These are phyloP conservation scores for Phialophora tarda DNA, from an alignment of 2,329 filamentous ascomycete genomes.

Conservation along the genomic window DNA sequence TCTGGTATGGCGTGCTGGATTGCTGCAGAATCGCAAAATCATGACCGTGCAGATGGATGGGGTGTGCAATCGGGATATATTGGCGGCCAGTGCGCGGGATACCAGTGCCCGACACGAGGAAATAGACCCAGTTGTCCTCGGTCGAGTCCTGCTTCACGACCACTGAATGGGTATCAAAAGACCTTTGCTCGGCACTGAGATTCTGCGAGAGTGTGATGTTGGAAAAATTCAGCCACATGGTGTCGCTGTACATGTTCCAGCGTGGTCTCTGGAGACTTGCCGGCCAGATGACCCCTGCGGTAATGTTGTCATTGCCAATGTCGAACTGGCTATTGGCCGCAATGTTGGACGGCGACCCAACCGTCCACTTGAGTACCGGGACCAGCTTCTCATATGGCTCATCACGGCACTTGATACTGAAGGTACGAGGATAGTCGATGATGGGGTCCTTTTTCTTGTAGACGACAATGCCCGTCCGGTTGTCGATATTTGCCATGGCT, in stretches of 20 bases:
- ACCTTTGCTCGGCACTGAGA: neutral
- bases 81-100: neutral
- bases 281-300: neutral
- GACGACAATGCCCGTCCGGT: conserved; percentile 6
- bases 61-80: conserved; percentile 49
- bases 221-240: conserved; percentile 20
- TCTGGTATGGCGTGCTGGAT: conserved; percentile 58
- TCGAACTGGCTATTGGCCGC: conserved; percentile 6
- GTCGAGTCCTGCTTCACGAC: conserved; percentile 2
- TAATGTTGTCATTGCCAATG: neutral
- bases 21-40: conserved; percentile 69
- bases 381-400: neutral
- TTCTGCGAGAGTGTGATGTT: conserved; percentile 5
- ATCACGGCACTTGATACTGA: neutral
- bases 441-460: neutral
- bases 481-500: neutral
- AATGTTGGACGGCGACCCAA: conserved; percentile 3
- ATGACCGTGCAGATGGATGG: conserved; percentile 72
- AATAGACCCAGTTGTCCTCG: conserved; percentile 3
- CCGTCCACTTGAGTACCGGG: conserved; percentile 26
- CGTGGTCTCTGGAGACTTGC: neutral
- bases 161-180: conserved; percentile 1
- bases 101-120: conserved; percentile 1
- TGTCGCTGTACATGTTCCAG: conserved; percentile 10
- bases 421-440: neutral